phyloP scores from a whole-genome alignment of 306 rosid genomes.

The Calophaca sinica region DNA sequence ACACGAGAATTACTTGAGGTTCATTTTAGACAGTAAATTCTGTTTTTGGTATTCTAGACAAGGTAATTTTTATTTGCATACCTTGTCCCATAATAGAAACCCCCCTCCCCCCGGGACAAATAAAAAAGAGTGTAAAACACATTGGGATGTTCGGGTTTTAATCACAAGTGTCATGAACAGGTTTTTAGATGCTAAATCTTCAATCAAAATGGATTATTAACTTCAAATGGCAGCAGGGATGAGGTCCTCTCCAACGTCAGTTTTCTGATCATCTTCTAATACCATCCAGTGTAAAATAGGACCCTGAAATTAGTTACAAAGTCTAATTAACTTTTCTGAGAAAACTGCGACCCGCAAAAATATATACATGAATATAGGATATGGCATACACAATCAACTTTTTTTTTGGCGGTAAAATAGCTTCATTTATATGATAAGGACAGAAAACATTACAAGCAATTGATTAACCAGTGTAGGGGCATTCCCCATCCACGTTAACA shows the following conservation, averaged over 20 bases:
- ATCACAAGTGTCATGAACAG: not conserved
- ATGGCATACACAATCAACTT: not conserved
- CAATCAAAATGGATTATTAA: conserved; percentile 36
- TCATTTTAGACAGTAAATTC: too few relatives aligned
- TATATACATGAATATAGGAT: not conserved
- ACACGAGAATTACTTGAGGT: not conserved
- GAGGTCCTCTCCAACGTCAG: conserved; percentile 46
- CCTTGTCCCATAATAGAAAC: not conserved
- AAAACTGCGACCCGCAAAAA: not conserved
- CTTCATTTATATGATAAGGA: too few relatives aligned
- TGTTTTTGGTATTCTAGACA: not conserved
- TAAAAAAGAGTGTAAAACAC: not conserved
- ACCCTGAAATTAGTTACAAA: conserved; percentile 61
- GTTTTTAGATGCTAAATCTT: conserved; percentile 26
- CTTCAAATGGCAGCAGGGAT: conserved; percentile 56
- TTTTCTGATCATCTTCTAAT: conserved; percentile 54
- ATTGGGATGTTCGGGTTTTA: too few relatives aligned
- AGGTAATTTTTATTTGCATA: not conserved
- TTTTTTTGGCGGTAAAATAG: too few relatives aligned
- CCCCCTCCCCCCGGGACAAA: too few relatives aligned
- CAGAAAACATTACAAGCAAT: too few relatives aligned
- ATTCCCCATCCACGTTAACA: too few relatives aligned
- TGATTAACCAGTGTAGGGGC: too few relatives aligned
- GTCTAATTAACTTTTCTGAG: not conserved
- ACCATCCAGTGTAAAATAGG: conserved; percentile 82